Conservation (phyloP, 345 rosid genomes). For the Eucalyptus pumila region DNA sequence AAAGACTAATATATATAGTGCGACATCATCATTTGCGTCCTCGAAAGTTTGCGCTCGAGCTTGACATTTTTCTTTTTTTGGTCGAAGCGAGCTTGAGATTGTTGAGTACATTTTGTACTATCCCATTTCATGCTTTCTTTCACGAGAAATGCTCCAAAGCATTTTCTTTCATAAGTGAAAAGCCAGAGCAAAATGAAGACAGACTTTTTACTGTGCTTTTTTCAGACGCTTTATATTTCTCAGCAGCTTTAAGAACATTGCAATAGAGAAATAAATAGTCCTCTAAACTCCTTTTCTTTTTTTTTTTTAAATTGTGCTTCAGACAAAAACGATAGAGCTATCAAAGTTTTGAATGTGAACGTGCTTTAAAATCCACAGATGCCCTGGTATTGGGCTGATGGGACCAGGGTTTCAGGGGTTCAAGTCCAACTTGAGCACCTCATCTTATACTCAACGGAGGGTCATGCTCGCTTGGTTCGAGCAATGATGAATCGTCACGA, state of each 20-base stretch:
- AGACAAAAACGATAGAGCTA: not conserved
- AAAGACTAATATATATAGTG: not conserved
- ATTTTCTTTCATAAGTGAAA: not conserved
- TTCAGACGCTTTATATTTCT: not conserved
- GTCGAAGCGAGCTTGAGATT: not conserved
- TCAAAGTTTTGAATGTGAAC: not conserved
- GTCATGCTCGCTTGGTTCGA: too few species aligned
- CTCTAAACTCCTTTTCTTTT: not conserved
- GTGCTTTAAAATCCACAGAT: not conserved
- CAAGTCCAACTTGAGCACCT: not conserved
- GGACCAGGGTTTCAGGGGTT: not conserved
- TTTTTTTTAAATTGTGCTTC: not conserved
- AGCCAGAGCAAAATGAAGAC: not conserved
- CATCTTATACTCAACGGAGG: too few species aligned
- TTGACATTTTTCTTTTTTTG: too few species aligned
- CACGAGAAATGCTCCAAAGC: not conserved
- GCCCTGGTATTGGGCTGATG: not conserved
- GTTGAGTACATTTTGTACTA: not conserved
- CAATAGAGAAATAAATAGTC: not conserved
- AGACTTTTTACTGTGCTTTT: not conserved
- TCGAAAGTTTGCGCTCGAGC: not conserved
- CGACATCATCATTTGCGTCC: not conserved
- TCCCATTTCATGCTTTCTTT: not conserved
- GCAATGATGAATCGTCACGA: too few species aligned
- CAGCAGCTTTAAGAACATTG: not conserved